Evolutionary conservation across 23 red algal species (phyloP).

Genomic region (Gracilariopsis chorda): DNA sequence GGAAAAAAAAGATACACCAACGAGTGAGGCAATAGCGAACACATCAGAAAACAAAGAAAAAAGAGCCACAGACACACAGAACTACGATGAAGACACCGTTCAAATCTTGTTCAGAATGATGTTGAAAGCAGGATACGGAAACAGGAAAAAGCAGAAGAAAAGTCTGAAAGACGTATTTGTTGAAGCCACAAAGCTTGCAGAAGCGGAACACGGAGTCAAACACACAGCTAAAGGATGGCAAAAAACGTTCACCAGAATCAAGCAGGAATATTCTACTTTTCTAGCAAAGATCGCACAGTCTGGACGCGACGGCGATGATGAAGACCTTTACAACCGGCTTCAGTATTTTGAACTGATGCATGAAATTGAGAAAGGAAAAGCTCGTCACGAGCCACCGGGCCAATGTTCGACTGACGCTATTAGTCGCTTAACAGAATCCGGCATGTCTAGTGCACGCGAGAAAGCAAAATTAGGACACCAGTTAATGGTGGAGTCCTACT

Average conservation of each 20-base stretch:
- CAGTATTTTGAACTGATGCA: slow-evolving; percentile 43
- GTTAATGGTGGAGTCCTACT: no score
- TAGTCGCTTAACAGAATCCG: no score
- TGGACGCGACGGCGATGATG: slow-evolving; percentile 27
- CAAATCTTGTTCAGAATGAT: not conserved
- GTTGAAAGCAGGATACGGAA: slow-evolving; percentile 10
- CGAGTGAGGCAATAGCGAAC: no score
- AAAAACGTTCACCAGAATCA: not conserved
- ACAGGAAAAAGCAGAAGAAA: slow-evolving; percentile 20
- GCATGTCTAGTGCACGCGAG: no score
- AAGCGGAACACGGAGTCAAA: not conserved
- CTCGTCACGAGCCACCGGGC: slow-evolving; percentile 14
- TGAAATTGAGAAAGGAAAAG: not conserved
- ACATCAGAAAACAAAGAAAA: no score
- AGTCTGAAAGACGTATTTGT: not conserved
- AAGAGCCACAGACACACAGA: no score
- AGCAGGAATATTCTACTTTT: not conserved
- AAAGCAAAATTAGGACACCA: no score
- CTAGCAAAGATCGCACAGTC: not conserved
- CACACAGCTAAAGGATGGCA: slow-evolving; percentile 11
- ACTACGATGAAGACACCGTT: slow-evolving; percentile 30
- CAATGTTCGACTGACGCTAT: no score
- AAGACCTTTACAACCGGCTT: not conserved
- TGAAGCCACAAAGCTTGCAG: not conserved
- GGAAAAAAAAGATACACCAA: no score